phyloP scores from a whole-genome alignment of 306 rosid genomes.

The Prunus dulcis region DNA sequence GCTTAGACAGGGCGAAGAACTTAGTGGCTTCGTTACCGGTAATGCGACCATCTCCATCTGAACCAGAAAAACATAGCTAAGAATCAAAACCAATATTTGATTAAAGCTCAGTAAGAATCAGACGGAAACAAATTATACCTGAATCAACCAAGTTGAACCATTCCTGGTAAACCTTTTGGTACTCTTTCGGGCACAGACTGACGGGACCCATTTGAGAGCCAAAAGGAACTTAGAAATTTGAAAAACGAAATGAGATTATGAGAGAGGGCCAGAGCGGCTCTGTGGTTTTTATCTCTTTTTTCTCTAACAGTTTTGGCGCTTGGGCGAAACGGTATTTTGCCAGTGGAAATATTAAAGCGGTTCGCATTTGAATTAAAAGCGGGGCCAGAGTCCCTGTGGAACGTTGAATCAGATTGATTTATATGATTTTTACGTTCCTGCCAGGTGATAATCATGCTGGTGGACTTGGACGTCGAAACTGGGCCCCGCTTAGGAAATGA shows the following conservation, averaged over 20 bases:
- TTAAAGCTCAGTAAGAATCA: background rate
- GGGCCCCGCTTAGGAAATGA: conserved; percentile 1
- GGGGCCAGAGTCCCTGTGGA: background rate
- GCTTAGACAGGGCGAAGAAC: conserved; percentile 78
- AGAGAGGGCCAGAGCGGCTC: background rate
- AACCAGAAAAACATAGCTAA: background rate
- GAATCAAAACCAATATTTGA: background rate
- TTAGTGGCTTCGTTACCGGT: conserved; percentile 74
- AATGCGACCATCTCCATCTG: conserved; percentile 82
- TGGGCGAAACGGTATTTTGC: background rate
- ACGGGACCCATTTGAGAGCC: conserved; percentile 40
- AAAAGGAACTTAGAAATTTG: conserved; percentile 1
- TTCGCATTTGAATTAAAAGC: background rate
- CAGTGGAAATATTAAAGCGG: background rate
- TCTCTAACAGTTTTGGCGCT: conserved; percentile 35
- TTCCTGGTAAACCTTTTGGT: conserved; percentile 55
- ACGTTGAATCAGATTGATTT: background rate
- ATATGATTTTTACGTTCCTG: background rate
- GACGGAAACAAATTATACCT: conserved; percentile 31
- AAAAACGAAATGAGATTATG: background rate
- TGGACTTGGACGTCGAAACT: background rate
- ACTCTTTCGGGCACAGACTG: conserved; percentile 50
- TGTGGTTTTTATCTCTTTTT: background rate
- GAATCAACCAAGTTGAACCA: conserved; percentile 89
- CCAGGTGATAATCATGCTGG: conserved; percentile 8